Conservation (phyloP, 352 stramenopile species). For the Globisporangium megalacanthum region DNA sequence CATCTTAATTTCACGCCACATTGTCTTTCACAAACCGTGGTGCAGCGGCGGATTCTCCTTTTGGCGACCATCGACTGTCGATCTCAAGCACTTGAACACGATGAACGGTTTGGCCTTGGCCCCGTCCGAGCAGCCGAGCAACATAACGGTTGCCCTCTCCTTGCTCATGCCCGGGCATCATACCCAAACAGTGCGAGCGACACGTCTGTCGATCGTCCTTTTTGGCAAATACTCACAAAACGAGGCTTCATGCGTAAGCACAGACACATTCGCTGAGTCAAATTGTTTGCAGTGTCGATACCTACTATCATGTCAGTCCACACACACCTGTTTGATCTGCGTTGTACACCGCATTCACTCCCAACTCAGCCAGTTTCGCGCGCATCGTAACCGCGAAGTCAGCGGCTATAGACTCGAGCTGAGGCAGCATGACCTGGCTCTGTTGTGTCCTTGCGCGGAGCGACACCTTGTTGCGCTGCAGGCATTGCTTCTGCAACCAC, state of each 20-base stretch:
- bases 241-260: not conserved
- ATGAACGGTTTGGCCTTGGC: no score
- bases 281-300: not conserved
- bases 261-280: not conserved
- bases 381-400: not conserved
- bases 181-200: not conserved
- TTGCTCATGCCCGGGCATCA: not conserved
- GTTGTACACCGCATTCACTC: not conserved
- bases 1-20: no score
- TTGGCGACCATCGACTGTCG: no score
- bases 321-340: not conserved
- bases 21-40: no score
- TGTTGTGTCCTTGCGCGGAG: not conserved
- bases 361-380: not conserved
- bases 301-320: no score
- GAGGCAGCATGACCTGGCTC: not conserved
- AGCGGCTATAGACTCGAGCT: not conserved
- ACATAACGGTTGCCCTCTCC: not conserved
- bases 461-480: not conserved
- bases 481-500: not conserved
- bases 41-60: no score
- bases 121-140: not conserved
- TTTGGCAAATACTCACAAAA: slow-evolving; percentile 2
- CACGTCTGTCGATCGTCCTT: not conserved
- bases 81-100: no score